Conservation (phyloP, 768 basidiomycete genomes). For the Lyophyllum semitale region DNA sequence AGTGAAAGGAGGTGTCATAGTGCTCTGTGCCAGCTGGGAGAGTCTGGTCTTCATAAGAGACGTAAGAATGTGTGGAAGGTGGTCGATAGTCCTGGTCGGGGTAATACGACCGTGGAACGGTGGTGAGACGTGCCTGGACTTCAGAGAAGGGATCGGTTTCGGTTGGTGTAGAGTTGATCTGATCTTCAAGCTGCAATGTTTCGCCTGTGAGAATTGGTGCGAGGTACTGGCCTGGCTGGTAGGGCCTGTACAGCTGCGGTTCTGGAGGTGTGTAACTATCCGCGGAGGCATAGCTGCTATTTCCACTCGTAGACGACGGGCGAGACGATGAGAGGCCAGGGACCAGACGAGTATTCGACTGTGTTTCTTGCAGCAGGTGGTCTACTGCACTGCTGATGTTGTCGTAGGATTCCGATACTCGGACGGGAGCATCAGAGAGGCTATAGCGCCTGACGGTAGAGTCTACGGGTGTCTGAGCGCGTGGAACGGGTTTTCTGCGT, state of each 20-base stretch:
- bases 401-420: slow-evolving; percentile 5
- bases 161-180: slow-evolving; percentile 21
- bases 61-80: slow-evolving; percentile 33
- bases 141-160: slow-evolving; percentile 25
- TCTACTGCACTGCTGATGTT: slow-evolving; percentile 5
- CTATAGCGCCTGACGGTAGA: slow-evolving; percentile 11
- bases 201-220: slow-evolving; percentile 68
- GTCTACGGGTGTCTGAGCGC: slow-evolving; percentile 8
- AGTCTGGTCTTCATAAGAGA: slow-evolving; percentile 29
- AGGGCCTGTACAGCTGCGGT: slow-evolving; percentile 39
- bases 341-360: background rate
- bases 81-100: slow-evolving; percentile 38
- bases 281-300: background rate
- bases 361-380: background rate
- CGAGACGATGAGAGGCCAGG: background rate
- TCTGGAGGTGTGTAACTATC: background rate
- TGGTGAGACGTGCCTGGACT: slow-evolving; percentile 14
- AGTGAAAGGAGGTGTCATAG: slow-evolving; percentile 57
- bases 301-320: background rate
- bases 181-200: slow-evolving; percentile 55
- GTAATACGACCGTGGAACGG: slow-evolving; percentile 29
- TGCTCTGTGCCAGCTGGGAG: slow-evolving; percentile 34
- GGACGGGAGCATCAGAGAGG: slow-evolving; percentile 10
- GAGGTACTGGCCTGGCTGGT: slow-evolving; percentile 63
- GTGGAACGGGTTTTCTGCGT: slow-evolving; percentile 8